Evolutionary conservation across 805 yeast genomes (phyloP).

Genomic region (Komagataella phaffii): DNA sequence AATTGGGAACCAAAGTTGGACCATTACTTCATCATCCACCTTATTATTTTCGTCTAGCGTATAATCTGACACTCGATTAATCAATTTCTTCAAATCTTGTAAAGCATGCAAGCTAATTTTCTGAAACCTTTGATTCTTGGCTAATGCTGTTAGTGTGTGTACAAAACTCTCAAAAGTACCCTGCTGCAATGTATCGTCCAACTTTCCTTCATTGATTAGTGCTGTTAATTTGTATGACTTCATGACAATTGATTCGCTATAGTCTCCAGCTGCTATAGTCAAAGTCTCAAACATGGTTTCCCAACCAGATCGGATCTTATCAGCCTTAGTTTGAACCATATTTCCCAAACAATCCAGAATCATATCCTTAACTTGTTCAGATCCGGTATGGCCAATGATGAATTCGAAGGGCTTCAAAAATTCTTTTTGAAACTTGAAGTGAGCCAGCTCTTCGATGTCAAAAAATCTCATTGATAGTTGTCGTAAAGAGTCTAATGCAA

Average conservation of each 20-base stretch:
- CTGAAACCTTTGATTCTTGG: slow-evolving; percentile 77
- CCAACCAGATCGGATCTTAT: slow-evolving; percentile 87
- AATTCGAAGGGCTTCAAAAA: slow-evolving; percentile 84
- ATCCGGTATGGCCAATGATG: slow-evolving; percentile 54
- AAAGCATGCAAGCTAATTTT: slow-evolving; percentile 70
- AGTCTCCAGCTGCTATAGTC: slow-evolving; percentile 55
- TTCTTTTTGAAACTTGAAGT: slow-evolving; percentile 91
- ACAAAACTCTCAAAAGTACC: slow-evolving; percentile 59
- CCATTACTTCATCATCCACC: slow-evolving; percentile 23
- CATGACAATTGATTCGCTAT: slow-evolving; percentile 42
- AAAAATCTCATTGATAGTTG: slow-evolving; percentile 88
- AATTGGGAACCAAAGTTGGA: slow-evolving; percentile 76
- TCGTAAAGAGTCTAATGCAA: slow-evolving; percentile 88
- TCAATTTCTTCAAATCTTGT: slow-evolving; percentile 53
- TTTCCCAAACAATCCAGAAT: slow-evolving; percentile 81
- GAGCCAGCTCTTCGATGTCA: slow-evolving; percentile 87
- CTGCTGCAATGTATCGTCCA: slow-evolving; percentile 51
- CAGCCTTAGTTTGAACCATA: slow-evolving; percentile 66
- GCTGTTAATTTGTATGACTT: slow-evolving; percentile 53
- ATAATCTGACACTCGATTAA: slow-evolving; percentile 40
- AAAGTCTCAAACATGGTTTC: slow-evolving; percentile 71
- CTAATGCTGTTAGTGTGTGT: slow-evolving; percentile 64
- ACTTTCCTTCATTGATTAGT: slow-evolving; percentile 46
- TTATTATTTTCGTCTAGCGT: slow-evolving; percentile 14
- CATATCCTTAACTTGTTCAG: slow-evolving; percentile 70